These are phyloP conservation scores for Ophiostoma quercus DNA, from an alignment of 2,329 filamentous ascomycete genomes.

Conservation along the genomic window DNA sequence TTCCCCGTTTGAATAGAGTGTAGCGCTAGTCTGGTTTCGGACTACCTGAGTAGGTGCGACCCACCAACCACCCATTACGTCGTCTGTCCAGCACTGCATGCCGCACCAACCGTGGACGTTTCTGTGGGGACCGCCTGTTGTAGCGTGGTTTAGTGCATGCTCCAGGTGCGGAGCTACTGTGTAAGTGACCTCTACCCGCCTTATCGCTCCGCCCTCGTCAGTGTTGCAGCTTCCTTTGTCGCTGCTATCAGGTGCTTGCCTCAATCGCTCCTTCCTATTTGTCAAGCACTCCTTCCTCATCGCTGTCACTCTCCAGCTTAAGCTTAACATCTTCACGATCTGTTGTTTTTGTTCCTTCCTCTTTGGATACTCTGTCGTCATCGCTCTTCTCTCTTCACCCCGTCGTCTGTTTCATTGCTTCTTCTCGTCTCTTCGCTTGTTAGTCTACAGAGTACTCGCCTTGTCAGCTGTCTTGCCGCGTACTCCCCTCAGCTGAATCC, in stretches of 20 bases:
- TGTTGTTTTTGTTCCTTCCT: slow-evolving; percentile 1
- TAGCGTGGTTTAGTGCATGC: neutral
- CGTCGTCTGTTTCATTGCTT: neutral
- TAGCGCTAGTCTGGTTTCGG: neutral
- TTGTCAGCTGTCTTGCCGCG: neutral
- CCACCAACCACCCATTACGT: slow-evolving; percentile 6
- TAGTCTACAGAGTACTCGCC: neutral
- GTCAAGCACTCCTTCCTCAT: neutral
- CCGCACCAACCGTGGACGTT: neutral
- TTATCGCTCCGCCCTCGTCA: neutral
- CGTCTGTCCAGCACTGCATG: neutral
- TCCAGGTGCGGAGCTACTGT: neutral
- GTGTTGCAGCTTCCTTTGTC: neutral
- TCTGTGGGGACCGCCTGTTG: neutral
- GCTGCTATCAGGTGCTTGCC: slow-evolving; percentile 1
- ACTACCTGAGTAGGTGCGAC: neutral
- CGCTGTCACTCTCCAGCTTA: neutral
- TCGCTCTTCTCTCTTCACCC: neutral
- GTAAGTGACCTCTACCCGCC: neutral
- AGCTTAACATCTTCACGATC: neutral
- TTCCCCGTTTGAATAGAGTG: slow-evolving; percentile 2
- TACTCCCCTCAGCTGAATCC: slow-evolving; percentile 1
- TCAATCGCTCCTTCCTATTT: neutral
- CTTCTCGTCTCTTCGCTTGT: neutral
- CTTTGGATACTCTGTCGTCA: neutral